phyloP scores from a whole-genome alignment of 306 rosid species.

The Morella rubra region DNA sequence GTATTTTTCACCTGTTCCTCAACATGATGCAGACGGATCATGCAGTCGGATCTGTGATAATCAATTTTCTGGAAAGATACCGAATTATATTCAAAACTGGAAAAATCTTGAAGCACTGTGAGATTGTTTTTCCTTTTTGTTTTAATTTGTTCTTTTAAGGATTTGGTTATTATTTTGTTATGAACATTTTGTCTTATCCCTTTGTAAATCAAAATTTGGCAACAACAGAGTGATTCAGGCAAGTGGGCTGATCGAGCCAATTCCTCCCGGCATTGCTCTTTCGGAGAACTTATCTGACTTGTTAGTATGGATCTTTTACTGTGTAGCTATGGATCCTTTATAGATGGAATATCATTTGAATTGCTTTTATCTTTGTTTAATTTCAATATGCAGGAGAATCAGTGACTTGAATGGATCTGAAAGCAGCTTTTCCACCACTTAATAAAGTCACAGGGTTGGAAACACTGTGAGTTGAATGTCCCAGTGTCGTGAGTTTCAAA shows the following conservation, averaged over 20 bases:
- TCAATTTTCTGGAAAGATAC: conserved; percentile 44
- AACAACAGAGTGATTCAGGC: conserved; percentile 57
- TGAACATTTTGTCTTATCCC: neutral
- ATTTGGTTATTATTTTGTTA: neutral
- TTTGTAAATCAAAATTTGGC: conserved; percentile 9
- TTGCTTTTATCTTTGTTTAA: neutral
- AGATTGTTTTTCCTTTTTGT: conserved; percentile 11
- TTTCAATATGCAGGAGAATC: conserved; percentile 60
- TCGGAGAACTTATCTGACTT: conserved; percentile 46
- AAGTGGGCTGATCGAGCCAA: conserved; percentile 79
- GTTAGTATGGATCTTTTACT: conserved; percentile 42
- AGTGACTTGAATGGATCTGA: conserved; percentile 65
- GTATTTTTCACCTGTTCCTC: neutral
- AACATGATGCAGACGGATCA: no score
- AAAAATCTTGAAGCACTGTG: conserved; percentile 23
- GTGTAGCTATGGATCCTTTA: neutral
- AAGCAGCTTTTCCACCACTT: conserved; percentile 51
- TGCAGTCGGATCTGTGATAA: conserved; percentile 68
- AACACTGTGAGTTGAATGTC: conserved; percentile 52
- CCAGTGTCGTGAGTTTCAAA: neutral
- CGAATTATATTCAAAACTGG: no score
- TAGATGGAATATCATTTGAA: neutral
- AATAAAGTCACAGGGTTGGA: conserved; percentile 32
- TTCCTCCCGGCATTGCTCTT: conserved; percentile 54
- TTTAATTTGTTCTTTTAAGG: neutral